Evolutionary conservation across 2,329 filamentous ascomycete species (phyloP), one percentile per base, ranked within the genome.

Genomic region (Monilinia vaccinii-corymbosi): DNA sequence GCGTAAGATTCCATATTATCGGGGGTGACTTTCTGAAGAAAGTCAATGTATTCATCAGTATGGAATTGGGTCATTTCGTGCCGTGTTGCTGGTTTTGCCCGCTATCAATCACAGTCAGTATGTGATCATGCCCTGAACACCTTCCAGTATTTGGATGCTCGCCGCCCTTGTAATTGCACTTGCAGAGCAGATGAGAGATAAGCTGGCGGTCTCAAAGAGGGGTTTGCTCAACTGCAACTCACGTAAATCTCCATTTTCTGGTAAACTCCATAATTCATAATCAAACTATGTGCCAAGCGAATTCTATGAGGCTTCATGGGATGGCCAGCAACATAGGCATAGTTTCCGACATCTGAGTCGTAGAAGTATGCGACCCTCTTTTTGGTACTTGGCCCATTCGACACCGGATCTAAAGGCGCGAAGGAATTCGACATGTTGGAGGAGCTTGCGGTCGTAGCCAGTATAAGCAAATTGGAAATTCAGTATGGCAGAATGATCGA

Each of bases 251-350:
- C 93, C 88, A 99, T 96, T 70, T 92, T 92, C 74, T 94, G 88
- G 75, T 97, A 95, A 62, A 97, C 84, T 62, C 93, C 91, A 77
- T 97, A 97, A 61, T 94, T 91, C 80, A 97, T 88, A 60, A 99
- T 91, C 67, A 99, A 81, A 70, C 95, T 94, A 74, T 99, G 96
- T 53, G 94, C 95, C 66, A 99, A 78, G 23, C 92, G 91, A 69
- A 99, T 87, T 25, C 94, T 88, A 82, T 96, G 96, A 64, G 94
- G 94, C 75, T 99, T 99, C 94, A 99, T 99, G 46, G 94, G 94
- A 78, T 99, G 94, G 23, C 91, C 91, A 64, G 91, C 91, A 61
- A 96, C 91, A 72, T 97, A 97, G 73, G 93, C 92, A 78, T 97
- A 97, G 75, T 97, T 97, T 66, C 93, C 93, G 72, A 97, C 94